Base-by-base conservation (phyloP, 306 rosid species). In the Albizia julibrissin region DNA sequence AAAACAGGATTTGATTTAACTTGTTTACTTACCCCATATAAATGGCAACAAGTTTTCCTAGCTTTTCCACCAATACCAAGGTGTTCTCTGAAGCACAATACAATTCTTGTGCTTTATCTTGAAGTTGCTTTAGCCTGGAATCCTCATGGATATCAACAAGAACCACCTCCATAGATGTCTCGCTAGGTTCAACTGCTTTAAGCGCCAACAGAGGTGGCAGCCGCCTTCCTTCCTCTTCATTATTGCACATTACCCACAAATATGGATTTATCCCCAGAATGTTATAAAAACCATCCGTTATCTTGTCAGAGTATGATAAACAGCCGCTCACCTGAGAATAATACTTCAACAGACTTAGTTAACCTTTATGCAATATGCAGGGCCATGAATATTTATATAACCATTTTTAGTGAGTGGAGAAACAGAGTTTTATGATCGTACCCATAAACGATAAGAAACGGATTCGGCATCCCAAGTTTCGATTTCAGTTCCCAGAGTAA, bases 261-360 rank as follows among this genome's bases (percentile, higher is more conserved):
- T 96, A 90, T 5, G 99, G 99, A 82, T 96, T 96, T 97, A 96
- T 93, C 39, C 99, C 99, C 92, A 92, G 77, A 61, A 96, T 96
- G 89, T 89, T 96, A 70, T 93, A 96, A 83, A 96, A 96, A 44
- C 99, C 98, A 18, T 96, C 99, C 0, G 93, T 90, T 82, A 96
- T 96, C 87, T 96, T 92, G 74, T 93, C 98, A 15, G 91, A 85
- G 89, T 96, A 96, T 61, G 99, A 96, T 87, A 96, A 91, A 84
- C 98, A 90, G 43, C 99, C 99, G 71, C 90, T 96, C 52, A 92
- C 97, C 98, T 96, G 93, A 77, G 76, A 87, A 84, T 21, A 69
- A 34, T 12, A 31, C 39, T 26, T 26, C 44, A 29, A 18, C 31
- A 42, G 46, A 68, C 34, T 40, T 40, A 10, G 56, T 75, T 69